These are phyloP conservation scores for Rhodotorula paludigena DNA, from an alignment of 768 basidiomycete genomes.

Conservation along the genomic window DNA sequence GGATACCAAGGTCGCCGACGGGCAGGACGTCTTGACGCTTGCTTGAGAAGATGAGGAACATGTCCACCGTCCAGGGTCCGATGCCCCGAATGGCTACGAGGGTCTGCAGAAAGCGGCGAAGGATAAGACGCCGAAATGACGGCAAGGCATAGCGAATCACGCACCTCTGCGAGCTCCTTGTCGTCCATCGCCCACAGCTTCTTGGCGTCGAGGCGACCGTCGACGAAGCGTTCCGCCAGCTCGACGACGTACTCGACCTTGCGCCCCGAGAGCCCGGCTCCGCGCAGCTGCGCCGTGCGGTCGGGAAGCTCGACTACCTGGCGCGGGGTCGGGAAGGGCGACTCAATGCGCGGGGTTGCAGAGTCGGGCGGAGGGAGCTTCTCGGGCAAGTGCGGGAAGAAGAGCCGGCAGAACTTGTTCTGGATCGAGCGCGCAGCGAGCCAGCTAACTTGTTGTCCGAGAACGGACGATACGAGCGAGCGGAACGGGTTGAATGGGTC, in stretches of 20 bases:
- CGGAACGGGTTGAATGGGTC: constrained; percentile 77
- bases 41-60: constrained; percentile 79
- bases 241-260: constrained; percentile 87
- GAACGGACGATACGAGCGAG: constrained; percentile 56
- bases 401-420: constrained; percentile 71
- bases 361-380: constrained; percentile 46
- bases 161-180: constrained; percentile 53
- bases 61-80: constrained; percentile 54
- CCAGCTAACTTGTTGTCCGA: constrained; percentile 78
- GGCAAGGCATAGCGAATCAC: not conserved
- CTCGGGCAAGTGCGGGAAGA: constrained; percentile 68
- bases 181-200: constrained; percentile 67
- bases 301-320: constrained; percentile 55
- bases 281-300: constrained; percentile 56
- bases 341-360: not conserved
- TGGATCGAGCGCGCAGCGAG: constrained; percentile 75
- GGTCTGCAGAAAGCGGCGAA: not conserved
- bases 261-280: constrained; percentile 72
- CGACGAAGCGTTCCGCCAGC: constrained; percentile 70
- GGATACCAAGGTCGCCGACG: constrained; percentile 48
- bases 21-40: constrained; percentile 71
- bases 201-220: constrained; percentile 69
- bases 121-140: no score
- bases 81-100: constrained; percentile 63
- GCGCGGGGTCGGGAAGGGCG: constrained; percentile 62